A percentile compares a stretch with the other conserved stretches of the same genome.
Evolutionary conservation across 2,329 filamentous ascomycete species (phyloP).

Genomic region (Zelopaecilomyces penicillatus): DNA sequence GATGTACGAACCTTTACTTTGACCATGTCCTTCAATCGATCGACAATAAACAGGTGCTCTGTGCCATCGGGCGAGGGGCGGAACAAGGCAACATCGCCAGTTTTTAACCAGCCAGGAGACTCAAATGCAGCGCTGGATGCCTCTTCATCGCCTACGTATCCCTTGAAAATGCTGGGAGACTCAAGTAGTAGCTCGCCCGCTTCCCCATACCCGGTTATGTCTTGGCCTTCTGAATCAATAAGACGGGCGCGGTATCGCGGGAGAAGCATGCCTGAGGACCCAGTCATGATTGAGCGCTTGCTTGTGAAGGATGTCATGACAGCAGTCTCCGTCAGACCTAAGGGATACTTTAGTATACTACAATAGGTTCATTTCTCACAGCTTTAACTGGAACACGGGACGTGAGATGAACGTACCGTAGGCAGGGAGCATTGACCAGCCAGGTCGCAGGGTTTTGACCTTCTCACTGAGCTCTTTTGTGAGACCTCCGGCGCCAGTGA

Average conservation of each 20-base stretch:
- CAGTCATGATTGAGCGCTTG: neutral
- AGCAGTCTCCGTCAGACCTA: constrained; percentile 1
- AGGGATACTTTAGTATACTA: neutral
- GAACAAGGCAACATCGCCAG: constrained; percentile 1
- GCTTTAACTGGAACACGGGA: neutral
- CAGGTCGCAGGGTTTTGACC: neutral
- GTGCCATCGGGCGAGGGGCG: neutral
- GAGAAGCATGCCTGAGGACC: neutral
- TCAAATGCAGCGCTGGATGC: neutral
- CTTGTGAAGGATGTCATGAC: neutral
- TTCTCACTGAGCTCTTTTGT: neutral
- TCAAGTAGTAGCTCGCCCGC: neutral
- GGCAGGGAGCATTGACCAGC: neutral
- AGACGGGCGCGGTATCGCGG: neutral
- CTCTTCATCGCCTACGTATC: constrained; percentile 1
- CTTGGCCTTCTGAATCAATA: neutral
- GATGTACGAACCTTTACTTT: constrained; percentile 1
- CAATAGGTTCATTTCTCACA: neutral
- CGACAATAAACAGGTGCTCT: constrained; percentile 1
- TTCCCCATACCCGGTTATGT: neutral
- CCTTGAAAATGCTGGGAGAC: neutral
- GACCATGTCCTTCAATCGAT: constrained; percentile 2
- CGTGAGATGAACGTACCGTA: neutral
- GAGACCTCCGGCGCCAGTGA: neutral
- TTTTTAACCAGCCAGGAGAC: neutral